Percentiles rank a stretch among this genome's conserved stretches.
phyloP scores from a whole-genome alignment of 2,329 filamentous ascomycete genomes.

The Celoporthe dispersa region DNA sequence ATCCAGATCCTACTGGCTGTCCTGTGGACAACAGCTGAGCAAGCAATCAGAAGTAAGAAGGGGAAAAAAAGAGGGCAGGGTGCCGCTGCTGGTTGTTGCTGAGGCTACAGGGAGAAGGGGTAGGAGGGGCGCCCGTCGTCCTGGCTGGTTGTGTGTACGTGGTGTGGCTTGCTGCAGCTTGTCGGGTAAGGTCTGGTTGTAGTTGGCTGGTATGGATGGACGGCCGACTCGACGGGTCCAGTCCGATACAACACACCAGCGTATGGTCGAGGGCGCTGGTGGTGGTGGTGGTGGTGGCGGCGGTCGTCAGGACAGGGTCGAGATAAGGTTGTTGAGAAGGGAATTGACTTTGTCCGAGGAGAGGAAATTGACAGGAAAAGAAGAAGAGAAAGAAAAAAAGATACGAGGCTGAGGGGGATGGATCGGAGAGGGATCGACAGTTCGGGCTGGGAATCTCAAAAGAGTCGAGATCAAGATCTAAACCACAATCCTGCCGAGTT shows the following conservation, averaged over 20 bases:
- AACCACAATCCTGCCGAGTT: slow-evolving; percentile 9
- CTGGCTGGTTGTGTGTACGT: not conserved
- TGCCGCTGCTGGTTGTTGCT: not conserved
- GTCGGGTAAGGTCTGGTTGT: not conserved
- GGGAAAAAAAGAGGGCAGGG: too few relatives aligned
- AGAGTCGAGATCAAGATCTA: not conserved
- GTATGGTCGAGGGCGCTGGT: not conserved
- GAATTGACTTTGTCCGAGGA: not conserved
- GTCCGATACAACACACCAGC: not conserved
- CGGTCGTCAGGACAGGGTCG: slow-evolving; percentile 1
- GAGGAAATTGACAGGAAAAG: not conserved
- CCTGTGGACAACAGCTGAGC: slow-evolving; percentile 21
- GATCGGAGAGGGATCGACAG: slow-evolving; percentile 10
- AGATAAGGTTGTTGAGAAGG: not conserved
- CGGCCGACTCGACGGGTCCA: not conserved
- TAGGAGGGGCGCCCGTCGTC: not conserved
- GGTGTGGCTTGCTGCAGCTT: not conserved
- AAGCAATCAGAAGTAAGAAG: slow-evolving; percentile 16
- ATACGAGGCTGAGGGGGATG: not conserved
- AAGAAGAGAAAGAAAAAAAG: not conserved
- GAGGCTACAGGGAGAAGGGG: not conserved
- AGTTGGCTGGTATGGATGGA: not conserved
- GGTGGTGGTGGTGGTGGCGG: too few relatives aligned
- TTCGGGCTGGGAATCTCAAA: not conserved
- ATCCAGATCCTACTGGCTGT: slow-evolving; percentile 12